Evolutionary conservation across 2,329 filamentous ascomycete species (phyloP).

Genomic region (Tolypocladium inflatum): DNA sequence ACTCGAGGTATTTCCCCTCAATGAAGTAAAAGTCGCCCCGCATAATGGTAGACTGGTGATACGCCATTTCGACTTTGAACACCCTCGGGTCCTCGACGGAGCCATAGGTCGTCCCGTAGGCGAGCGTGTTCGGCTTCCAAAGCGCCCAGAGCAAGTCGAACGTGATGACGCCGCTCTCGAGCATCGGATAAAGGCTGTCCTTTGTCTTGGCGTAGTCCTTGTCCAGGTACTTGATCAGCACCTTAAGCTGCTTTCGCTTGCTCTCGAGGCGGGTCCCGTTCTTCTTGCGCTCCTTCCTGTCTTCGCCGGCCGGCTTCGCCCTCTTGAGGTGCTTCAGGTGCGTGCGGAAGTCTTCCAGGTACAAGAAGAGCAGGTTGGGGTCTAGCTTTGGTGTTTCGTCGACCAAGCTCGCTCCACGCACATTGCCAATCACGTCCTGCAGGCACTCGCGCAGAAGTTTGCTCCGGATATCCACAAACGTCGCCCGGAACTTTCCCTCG

Average conservation of each 20-base stretch:
- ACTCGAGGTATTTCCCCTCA: slow-evolving; percentile 75
- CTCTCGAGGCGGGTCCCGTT: slow-evolving; percentile 45
- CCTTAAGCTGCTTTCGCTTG: slow-evolving; percentile 57
- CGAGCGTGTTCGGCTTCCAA: slow-evolving; percentile 78
- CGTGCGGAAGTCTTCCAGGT: slow-evolving; percentile 66
- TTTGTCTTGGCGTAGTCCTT: slow-evolving; percentile 72
- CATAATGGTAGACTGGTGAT: slow-evolving; percentile 59
- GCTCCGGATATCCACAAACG: slow-evolving; percentile 77
- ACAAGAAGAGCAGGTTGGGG: slow-evolving; percentile 62
- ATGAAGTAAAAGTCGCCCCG: slow-evolving; percentile 69
- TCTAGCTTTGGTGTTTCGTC: slow-evolving; percentile 68
- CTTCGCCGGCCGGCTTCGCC: slow-evolving; percentile 34
- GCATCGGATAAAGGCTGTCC: slow-evolving; percentile 67
- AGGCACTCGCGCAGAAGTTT: slow-evolving; percentile 62
- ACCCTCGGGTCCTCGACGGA: slow-evolving; percentile 66
- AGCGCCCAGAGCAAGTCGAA: slow-evolving; percentile 85
- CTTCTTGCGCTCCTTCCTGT: slow-evolving; percentile 51
- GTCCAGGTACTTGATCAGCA: slow-evolving; percentile 68
- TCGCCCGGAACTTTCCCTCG: slow-evolving; percentile 68
- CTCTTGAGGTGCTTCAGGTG: slow-evolving; percentile 56
- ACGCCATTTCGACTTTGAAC: slow-evolving; percentile 71
- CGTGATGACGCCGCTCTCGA: slow-evolving; percentile 75
- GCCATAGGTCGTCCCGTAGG: slow-evolving; percentile 69
- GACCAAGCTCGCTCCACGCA: slow-evolving; percentile 58
- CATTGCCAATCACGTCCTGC: slow-evolving; percentile 26